Base-by-base conservation (phyloP, 1,284 basidiomycete genomes). In the Ceratobasidium sp. region DNA sequence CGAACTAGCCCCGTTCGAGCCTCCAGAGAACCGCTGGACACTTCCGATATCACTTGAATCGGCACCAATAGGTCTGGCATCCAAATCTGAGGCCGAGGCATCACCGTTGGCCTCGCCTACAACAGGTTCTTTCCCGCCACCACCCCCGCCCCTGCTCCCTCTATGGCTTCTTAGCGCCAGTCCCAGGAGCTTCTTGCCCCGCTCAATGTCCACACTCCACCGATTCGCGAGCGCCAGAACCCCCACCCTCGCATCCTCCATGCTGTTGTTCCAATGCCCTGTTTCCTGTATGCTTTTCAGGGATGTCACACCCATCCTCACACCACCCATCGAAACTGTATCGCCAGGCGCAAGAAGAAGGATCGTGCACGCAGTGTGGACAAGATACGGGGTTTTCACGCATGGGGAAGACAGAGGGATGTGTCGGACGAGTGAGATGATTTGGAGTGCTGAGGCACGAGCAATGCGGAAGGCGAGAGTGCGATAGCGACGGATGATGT, bases 351-450 rank as follows among this genome's bases (percentile, higher is more conserved):
- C 28, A 32, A 57, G 54, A 30, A 57, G 30, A 13, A 57, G 21
- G 7, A 57, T 57, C 23, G 54, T 57, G 21, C 8, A 23, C 35
- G 54, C 54, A 30, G 6, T 57, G 28, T 57, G 35, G 7, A 57
- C 30, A 9, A 32, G 14, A 30, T 57, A 57, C 21, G 54, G 54
- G 7, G 35, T 16, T 9, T 23, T 57, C 8, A 57, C 54, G 30
- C 54, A 57, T 7, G 54, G 54, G 14, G 54, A 57, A 28, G 54
- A 57, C 7, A 57, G 54, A 14, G 54, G 54, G 35, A 57, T 57
- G 21, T 57, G 54, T n/a, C 54, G 54, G 28, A 57, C 21, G 21
- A 57, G 54, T 5, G 54, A 57, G 26, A 57, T 57, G 9, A 57
- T 30, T 32, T 57, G 54, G 30, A 57, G 54, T 7, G 23, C 54